Evolutionary conservation across 129 eudicot genomes (phyloP).

Genomic region (Chrysanthemum seticuspe): DNA sequence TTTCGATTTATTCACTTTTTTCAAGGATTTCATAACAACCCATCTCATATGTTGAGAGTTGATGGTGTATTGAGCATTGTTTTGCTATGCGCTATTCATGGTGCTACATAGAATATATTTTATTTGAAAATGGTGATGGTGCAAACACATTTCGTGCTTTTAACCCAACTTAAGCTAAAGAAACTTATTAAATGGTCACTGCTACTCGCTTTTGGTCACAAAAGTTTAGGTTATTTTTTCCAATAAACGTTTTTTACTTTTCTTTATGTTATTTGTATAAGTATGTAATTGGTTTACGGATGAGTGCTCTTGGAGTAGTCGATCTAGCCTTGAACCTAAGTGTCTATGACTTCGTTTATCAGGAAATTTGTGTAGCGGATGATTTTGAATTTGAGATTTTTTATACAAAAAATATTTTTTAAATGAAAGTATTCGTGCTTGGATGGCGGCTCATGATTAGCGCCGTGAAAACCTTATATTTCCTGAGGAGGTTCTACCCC

Average conservation of each 20-base stretch:
- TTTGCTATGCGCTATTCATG: neutral
- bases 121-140: neutral
- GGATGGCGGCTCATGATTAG: neutral
- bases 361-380: too few species aligned
- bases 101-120: neutral
- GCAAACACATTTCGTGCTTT: neutral
- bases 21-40: neutral
- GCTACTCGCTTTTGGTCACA: neutral
- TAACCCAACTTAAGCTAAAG: neutral
- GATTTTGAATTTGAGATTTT: too few species aligned
- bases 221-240: neutral
- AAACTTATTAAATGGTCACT: slow-evolving; percentile 6
- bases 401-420: too few species aligned
- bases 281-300: neutral
- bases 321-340: neutral
- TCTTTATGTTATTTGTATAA: neutral
- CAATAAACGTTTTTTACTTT: neutral
- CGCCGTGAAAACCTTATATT: neutral
- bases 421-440: neutral
- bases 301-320: slow-evolving; percentile 1
- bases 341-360: too few species aligned
- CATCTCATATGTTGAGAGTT: slow-evolving; percentile 8
- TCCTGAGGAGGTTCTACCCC: neutral
- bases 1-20: neutral
- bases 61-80: neutral